Base-by-base conservation (phyloP, 768 basidiomycete species). In the Dendrothele bispora region DNA sequence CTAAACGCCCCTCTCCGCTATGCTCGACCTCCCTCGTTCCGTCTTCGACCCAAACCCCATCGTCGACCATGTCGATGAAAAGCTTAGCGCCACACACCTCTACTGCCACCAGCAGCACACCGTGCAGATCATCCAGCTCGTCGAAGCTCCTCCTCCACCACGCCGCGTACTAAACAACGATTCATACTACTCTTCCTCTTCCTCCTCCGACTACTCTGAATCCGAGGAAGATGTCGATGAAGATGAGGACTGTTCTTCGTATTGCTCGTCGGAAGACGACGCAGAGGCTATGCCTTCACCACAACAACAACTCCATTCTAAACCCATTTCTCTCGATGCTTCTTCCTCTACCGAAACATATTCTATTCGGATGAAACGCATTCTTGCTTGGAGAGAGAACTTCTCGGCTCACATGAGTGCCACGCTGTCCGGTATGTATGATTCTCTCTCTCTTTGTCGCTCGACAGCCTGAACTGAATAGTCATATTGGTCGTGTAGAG, bases 61-160 rank as follows among this genome's bases (percentile, higher is more conserved):
- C 37, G 53, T 55, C 46, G 52, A 61, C 57, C 61, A 64, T 52
- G 58, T 64, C 38, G 58, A 67, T 39, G 53, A 64, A 52, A 73
- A 75, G 48, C 61, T 63, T 50, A 51, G 57, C 55, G 50, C 68
- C n/a, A 55, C 62, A 51, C 71, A 79, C 41, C 68, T 80, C 58
- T 70, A 72, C 64, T 60, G 75, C 36, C 53, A 63, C 71, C 55
- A 39, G 37, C 71, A 78, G 49, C 74, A 78, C 61, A 61, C 75
- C 18, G 65, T 82, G 18, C 78, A 83, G 61, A 81, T 87, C 68
- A 88, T 89, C 43, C 80, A 88, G 67, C 86, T 88, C 64, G 80
- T 82, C 41, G 86, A 88, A 58, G 82, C 75, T 7, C 62, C 79
- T 0, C 75, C 85, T 1, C 84, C 85, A 0, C 80, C 84, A 2